Evolutionary conservation across 169 alveolate genomes (phyloP), one percentile per base, ranked within the genome.

Genomic region (Plasmodium reichenowi): DNA sequence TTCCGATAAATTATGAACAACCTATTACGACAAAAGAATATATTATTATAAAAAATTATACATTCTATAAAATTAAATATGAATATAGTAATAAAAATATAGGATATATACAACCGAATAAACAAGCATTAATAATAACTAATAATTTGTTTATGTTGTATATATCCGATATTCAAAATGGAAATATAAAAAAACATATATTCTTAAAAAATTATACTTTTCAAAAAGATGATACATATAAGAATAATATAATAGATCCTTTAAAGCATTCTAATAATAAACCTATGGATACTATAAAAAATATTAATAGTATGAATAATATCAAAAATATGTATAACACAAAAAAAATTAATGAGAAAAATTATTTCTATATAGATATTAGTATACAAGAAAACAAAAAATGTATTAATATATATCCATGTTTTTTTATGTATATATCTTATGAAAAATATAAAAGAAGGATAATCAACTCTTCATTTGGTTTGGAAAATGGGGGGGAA

Each of bases 321-420:
- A n/a, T 12, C 6, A 52, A 54, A 22, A 60, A 73, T 4, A 73
- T 26, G 13, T 63, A 43, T 13, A 22, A 13, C 26, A 15, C 24
- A 48, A 47, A 47, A 10, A 50, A 5, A 17, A 1, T 78, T 0
- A 64, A 2, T n/a, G 89, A 64, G 48, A 78, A 78, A 9, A 78
- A 66, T 24, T 78, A 63, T 20, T n/a, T 78, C 2, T 47, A 78
- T 48, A 17, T 78, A 2, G 78, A 78, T 38, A 50, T 78, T 6
- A 47, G 32, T 5, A 32, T 78, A 2, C 62, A 64, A 8, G 74
- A 78, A 12, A 63, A 78, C 29, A 66, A 50, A 52, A 78, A 32
- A 58, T 78, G 89, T 17, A 22, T 78, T 0, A 50, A 66, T 10
- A 59, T 78, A 3, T 78, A 78, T 24, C 89, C 89, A 2, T 52